These are phyloP conservation scores for Porcisia deanei DNA, from an alignment of 208 protist species.

Conservation along the genomic window DNA sequence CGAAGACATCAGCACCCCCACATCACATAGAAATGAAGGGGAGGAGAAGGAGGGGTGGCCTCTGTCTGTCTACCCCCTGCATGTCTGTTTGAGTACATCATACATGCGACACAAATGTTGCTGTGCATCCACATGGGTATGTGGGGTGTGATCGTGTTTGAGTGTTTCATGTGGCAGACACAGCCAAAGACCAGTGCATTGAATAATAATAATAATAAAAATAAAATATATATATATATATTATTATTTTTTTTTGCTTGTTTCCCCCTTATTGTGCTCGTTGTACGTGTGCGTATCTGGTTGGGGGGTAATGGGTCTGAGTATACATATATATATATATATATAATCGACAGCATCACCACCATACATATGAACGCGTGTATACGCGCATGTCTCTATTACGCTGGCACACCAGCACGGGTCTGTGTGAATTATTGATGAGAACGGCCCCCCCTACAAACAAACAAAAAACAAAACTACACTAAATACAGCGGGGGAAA, in stretches of 20 bases:
- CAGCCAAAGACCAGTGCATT: neutral
- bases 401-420: neutral
- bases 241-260: neutral
- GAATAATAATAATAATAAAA: too few relatives aligned
- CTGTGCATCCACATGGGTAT: neutral
- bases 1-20: neutral
- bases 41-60: too few relatives aligned
- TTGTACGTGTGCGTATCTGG: neutral
- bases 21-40: neutral
- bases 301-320: neutral
- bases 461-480: neutral
- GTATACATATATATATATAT: slow-evolving; percentile 1
- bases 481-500: neutral
- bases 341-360: slow-evolving; percentile 8
- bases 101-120: neutral
- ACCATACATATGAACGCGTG: neutral
- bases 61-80: neutral
- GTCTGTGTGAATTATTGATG: slow-evolving; percentile 3
- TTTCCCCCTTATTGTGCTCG: neutral
- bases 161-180: neutral
- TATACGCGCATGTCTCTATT: neutral
- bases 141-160: neutral
- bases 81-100: neutral
- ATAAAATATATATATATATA: too few relatives aligned
- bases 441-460: neutral